Base-by-base conservation (phyloP, 2,329 filamentous ascomycete genomes). In the Fusarium hostae region DNA sequence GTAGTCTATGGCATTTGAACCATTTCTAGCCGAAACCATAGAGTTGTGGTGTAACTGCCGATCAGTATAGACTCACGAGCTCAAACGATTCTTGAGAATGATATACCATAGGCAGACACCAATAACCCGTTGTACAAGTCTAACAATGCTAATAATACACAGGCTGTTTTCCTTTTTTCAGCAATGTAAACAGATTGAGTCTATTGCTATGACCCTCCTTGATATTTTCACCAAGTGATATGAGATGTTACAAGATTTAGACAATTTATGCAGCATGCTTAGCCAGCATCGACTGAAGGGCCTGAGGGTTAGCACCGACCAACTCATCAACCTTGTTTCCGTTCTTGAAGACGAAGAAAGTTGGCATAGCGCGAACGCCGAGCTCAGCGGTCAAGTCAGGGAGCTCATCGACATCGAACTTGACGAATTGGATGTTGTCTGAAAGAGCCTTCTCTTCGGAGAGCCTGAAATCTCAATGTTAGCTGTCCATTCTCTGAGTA, bases 281-380 rank as follows among this genome's bases (percentile, higher is more conserved):
- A 18, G 65, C 35, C 41, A 76, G 43, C 73, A 76, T 45, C n/a
- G 63, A 26, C 40, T 73, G 30, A 7, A 76, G 59, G 4, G 51
- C 67, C 22, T 82, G 81, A n/a, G 91, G 91, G 84, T 94, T 94
- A 77, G 94, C 94, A 70, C 95, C 95, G 32, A 96, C 89, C 64
- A 97, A 84, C 83, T 94, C 91, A 45, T 83, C 86, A 39, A 90
- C 82, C 86, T 93, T 92, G 81, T 93, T 81, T 73, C 92, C 94
- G 75, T 91, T 82, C 87, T 94, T 93, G 89, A 94, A 97, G 78
- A 97, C 82, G 62, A 92, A 78, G 85, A 98, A 97, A 32, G 94
- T 97, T 61, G 95, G 95, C 94, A 98, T 97, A 80, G 95, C 94
- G 76, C 93, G 90, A 81, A 98, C 89, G 72, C 89, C 89, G 71